A percentile compares a stretch with the other conserved stretches of the same genome.
Conservation (phyloP, 768 basidiomycete genomes). For the Neoboletus magnificus region DNA sequence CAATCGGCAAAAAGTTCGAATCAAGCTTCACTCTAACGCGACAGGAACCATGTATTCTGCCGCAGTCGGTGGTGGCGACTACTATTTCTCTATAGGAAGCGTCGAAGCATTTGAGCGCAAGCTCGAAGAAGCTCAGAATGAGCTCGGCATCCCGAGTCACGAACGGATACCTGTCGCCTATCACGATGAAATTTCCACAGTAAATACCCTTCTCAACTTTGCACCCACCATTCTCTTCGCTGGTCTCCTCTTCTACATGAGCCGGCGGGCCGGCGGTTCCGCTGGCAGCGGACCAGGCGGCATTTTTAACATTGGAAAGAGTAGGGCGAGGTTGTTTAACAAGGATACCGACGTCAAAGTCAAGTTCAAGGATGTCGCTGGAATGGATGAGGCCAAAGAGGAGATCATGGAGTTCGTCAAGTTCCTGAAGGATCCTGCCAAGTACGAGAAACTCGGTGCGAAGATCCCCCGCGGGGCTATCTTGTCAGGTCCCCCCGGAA, state of each 20-base stretch:
- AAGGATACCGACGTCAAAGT: slow-evolving; percentile 92
- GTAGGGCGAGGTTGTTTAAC: slow-evolving; percentile 91
- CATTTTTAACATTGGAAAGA: slow-evolving; percentile 97
- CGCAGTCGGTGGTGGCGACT: slow-evolving; percentile 55
- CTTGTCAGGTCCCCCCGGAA: slow-evolving; percentile 93
- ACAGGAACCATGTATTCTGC: slow-evolving; percentile 73
- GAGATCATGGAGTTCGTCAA: slow-evolving; percentile 99
- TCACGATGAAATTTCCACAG: slow-evolving; percentile 87
- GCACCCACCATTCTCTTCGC: slow-evolving; percentile 93
- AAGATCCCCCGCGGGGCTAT: slow-evolving; percentile 97
- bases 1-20: slow-evolving; percentile 86
- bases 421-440: slow-evolving; percentile 92
- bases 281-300: slow-evolving; percentile 71
- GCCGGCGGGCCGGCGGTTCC: slow-evolving; percentile 61
- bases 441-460: slow-evolving; percentile 94
- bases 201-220: slow-evolving; percentile 81
- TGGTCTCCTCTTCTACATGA: slow-evolving; percentile 88
- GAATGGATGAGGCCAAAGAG: slow-evolving; percentile 99
- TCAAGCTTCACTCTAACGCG: slow-evolving; percentile 90
- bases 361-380: slow-evolving; percentile 95
- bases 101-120: slow-evolving; percentile 96
- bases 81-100: slow-evolving; percentile 96
- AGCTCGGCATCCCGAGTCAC: slow-evolving; percentile 86
- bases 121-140: slow-evolving; percentile 88
- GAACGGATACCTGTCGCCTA: slow-evolving; percentile 98